Evolutionary conservation across 2,329 filamentous ascomycete species (phyloP).

Genomic region (Colletotrichum tropicale): DNA sequence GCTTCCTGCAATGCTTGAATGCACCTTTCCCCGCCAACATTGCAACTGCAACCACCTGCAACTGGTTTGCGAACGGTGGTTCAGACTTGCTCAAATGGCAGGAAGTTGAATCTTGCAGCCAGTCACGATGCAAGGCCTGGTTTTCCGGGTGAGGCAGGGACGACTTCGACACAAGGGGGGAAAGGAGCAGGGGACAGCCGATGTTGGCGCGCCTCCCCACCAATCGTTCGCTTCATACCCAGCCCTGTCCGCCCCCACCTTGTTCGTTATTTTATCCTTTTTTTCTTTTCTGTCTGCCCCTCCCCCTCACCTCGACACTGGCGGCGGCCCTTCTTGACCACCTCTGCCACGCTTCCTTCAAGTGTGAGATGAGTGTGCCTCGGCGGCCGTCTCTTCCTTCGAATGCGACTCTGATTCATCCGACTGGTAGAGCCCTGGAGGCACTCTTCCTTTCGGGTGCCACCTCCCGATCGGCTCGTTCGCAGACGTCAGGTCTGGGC

Average conservation of each 20-base stretch:
- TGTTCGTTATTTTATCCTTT: not conserved
- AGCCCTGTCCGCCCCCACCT: not conserved
- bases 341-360: not conserved
- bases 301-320: not conserved
- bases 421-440: not conserved
- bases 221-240: not conserved
- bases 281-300: not conserved
- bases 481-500: not conserved
- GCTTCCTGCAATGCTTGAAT: not conserved
- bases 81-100: not conserved
- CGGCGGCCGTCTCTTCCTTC: not conserved
- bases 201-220: not conserved
- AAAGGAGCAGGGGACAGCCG: not conserved
- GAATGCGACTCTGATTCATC: not conserved
- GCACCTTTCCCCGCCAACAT: not conserved
- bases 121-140: not conserved
- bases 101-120: not conserved
- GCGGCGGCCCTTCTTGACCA: not conserved
- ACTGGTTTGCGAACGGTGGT: not conserved
- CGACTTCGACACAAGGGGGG: too few species aligned
- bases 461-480: not conserved
- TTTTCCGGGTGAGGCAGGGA: not conserved
- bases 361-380: not conserved
- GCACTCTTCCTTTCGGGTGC: not conserved
- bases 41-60: not conserved